Evolutionary conservation across 129 eudicot genomes (phyloP).

Genomic region (Oenanthe sinensis): DNA sequence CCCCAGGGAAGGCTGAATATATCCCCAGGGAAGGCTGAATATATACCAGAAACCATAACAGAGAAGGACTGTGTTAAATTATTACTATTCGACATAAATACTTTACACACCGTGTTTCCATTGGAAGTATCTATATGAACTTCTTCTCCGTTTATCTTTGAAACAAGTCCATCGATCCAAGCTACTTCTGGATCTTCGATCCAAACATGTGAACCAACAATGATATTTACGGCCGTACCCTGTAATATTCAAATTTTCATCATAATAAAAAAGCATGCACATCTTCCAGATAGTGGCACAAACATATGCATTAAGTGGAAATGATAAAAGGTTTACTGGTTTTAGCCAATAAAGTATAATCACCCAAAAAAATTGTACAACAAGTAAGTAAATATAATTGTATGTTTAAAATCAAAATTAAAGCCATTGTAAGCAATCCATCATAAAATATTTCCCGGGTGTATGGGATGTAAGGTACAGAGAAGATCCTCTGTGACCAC

Average conservation of each 20-base stretch:
- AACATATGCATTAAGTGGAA: background rate
- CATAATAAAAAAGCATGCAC: background rate
- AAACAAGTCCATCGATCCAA: constrained; percentile 90
- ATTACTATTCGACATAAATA: background rate
- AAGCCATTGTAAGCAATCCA: background rate
- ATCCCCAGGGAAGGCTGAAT: background rate
- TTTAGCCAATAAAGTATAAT: background rate
- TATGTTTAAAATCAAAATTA: background rate
- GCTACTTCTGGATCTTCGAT: constrained; percentile 83
- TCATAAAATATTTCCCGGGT: background rate
- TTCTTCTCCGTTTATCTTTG: constrained; percentile 54
- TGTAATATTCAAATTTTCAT: constrained; percentile 26
- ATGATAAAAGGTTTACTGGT: background rate
- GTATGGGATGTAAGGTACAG: background rate
- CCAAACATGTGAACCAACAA: constrained; percentile 97
- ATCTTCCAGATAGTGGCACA: background rate
- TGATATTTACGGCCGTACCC: constrained; percentile 83
- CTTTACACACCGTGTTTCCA: constrained; percentile 61
- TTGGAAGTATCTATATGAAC: constrained; percentile 52
- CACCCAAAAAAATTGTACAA: background rate
- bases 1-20: background rate
- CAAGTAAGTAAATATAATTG: background rate
- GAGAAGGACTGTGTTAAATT: background rate
- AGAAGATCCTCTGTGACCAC: background rate
- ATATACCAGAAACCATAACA: background rate